Conservation (phyloP, 768 basidiomycete species). For the Auricularia heimuer region DNA sequence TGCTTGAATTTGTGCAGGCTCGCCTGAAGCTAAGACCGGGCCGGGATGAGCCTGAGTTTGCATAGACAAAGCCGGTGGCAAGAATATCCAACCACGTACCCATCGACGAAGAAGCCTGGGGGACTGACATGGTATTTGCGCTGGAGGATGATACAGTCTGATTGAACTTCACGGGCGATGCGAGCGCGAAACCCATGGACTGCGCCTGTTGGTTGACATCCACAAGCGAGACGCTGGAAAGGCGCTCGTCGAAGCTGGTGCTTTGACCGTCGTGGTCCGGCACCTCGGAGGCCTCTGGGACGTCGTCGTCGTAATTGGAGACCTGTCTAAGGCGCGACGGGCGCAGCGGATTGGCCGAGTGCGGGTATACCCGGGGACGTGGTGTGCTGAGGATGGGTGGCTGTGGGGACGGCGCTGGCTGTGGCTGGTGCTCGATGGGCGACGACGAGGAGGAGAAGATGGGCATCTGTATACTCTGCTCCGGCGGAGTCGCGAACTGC, state of each 20-base stretch:
- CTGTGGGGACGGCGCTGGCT: neutral
- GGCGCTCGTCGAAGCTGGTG: neutral
- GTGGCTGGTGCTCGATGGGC: neutral
- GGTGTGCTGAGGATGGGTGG: neutral
- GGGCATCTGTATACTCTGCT: neutral
- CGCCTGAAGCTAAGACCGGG: neutral
- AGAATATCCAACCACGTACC: too few species aligned
- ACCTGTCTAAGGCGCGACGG: neutral
- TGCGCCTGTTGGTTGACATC: neutral
- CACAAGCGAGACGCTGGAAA: neutral
- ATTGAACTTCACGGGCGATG: neutral
- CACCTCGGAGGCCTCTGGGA: neutral
- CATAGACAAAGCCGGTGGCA: neutral
- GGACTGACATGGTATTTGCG: too few species aligned
- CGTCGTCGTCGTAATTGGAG: slow-evolving; percentile 1
- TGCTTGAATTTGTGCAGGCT: too few species aligned
- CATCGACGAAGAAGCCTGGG: too few species aligned
- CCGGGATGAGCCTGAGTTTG: neutral
- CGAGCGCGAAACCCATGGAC: neutral
- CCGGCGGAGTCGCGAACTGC: neutral
- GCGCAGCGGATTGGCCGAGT: neutral
- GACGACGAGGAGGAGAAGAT: neutral
- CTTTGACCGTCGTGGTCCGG: neutral
- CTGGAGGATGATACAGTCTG: too few species aligned
- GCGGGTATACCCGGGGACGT: neutral